phyloP scores from a whole-genome alignment of 805 yeast species.

The Cyberlindnera euphorbiae region DNA sequence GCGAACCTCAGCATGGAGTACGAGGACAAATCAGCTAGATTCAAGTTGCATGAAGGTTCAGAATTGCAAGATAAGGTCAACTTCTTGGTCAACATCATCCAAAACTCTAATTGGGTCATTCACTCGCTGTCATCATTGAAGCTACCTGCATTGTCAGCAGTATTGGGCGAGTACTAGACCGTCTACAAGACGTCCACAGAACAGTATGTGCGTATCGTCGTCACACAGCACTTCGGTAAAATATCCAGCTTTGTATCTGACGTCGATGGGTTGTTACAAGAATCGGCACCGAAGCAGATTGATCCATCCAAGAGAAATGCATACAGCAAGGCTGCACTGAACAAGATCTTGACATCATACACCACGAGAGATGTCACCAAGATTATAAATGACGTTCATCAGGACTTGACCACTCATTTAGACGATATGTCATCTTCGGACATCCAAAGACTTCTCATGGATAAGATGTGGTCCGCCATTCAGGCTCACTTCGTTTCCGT shows the following conservation, averaged over 20 bases:
- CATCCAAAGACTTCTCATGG: slow-evolving; percentile 50
- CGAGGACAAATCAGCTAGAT: slow-evolving; percentile 16
- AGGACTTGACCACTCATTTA: slow-evolving; percentile 55
- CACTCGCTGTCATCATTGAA: slow-evolving; percentile 34
- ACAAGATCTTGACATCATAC: slow-evolving; percentile 50
- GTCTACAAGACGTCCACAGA: slow-evolving; percentile 31
- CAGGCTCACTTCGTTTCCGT: slow-evolving; percentile 58
- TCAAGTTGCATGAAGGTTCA: slow-evolving; percentile 16
- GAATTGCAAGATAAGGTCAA: slow-evolving; percentile 33
- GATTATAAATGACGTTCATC: slow-evolving; percentile 50
- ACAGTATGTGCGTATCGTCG: slow-evolving; percentile 41
- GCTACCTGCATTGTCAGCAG: slow-evolving; percentile 11
- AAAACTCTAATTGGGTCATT: slow-evolving; percentile 49
- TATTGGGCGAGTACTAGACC: slow-evolving; percentile 20
- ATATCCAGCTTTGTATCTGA: slow-evolving; percentile 61
- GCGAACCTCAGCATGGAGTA: slow-evolving; percentile 25
- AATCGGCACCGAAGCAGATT: slow-evolving; percentile 25
- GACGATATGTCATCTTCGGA: slow-evolving; percentile 27
- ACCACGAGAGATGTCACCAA: slow-evolving; percentile 53
- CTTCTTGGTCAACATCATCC: slow-evolving; percentile 42
- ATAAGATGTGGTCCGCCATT: slow-evolving; percentile 64
- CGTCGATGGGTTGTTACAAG: slow-evolving; percentile 46
- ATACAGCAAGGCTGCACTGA: slow-evolving; percentile 54
- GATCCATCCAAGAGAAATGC: slow-evolving; percentile 58
- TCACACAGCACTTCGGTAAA: slow-evolving; percentile 59